Evolutionary conservation across 345 rosid species (phyloP).

Genomic region (Erodium maritimum): DNA sequence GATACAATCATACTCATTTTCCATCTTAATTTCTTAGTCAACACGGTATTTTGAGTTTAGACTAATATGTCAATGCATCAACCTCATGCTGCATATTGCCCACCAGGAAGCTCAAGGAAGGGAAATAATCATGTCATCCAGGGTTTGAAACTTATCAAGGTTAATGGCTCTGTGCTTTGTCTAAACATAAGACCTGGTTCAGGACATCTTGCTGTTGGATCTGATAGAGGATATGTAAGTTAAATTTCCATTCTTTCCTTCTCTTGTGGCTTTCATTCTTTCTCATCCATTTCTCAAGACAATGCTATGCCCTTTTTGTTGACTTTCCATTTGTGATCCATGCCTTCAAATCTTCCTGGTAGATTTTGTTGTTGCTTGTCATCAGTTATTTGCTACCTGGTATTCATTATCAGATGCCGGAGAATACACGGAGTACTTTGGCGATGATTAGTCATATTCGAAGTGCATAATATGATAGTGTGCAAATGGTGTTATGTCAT

Average conservation of each 20-base stretch:
- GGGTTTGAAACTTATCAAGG: constrained; percentile 48
- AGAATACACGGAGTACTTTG: too few species aligned
- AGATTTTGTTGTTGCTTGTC: background rate
- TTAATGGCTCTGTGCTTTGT: constrained; percentile 57
- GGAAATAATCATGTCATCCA: constrained; percentile 58
- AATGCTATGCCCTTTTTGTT: too few species aligned
- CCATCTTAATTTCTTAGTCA: background rate
- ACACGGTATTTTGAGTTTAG: background rate
- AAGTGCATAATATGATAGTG: too few species aligned
- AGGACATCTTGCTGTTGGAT: constrained; percentile 58
- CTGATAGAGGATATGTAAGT: constrained; percentile 85
- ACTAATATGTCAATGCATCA: too few species aligned
- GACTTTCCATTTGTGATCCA: too few species aligned
- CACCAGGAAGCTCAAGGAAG: constrained; percentile 53
- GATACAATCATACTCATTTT: background rate
- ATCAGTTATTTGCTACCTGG: too few species aligned
- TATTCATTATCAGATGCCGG: too few species aligned
- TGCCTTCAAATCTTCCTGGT: background rate
- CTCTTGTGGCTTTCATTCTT: too few species aligned
- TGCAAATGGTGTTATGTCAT: too few species aligned
- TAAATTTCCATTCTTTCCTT: too few species aligned
- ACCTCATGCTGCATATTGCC: background rate
- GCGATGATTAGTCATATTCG: too few species aligned
- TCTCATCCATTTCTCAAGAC: too few species aligned
- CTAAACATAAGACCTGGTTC: constrained; percentile 36